Percentiles rank a stretch among this genome's conserved stretches.
Evolutionary conservation across 2,329 filamentous ascomycete genomes (phyloP).

Genomic region (Hypomyces rosellus): DNA sequence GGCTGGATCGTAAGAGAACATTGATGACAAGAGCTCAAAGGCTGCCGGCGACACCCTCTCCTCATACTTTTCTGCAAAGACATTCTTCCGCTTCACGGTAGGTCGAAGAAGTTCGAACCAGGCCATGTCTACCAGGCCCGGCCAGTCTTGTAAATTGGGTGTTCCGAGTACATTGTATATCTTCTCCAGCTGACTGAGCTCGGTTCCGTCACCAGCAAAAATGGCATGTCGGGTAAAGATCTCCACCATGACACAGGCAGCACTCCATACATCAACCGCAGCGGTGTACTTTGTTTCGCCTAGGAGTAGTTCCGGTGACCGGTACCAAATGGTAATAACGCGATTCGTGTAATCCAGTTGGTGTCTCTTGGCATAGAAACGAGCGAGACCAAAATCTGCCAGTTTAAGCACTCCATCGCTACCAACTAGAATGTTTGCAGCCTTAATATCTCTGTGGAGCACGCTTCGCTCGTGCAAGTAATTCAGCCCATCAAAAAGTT

Average conservation of each 20-base stretch:
- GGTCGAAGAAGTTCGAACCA: slow-evolving; percentile 94
- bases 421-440: slow-evolving; percentile 92
- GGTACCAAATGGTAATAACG: slow-evolving; percentile 98
- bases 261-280: slow-evolving; percentile 93
- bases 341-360: slow-evolving; percentile 96
- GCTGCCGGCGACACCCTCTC: slow-evolving; percentile 71
- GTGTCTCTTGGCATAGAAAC: slow-evolving; percentile 89
- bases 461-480: slow-evolving; percentile 93
- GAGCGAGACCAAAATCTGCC: slow-evolving; percentile 90
- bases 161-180: slow-evolving; percentile 93
- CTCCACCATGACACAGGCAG: slow-evolving; percentile 92
- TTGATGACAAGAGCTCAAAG: slow-evolving; percentile 72
- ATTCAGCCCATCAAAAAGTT: slow-evolving; percentile 88
- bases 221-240: slow-evolving; percentile 92
- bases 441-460: slow-evolving; percentile 95
- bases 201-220: slow-evolving; percentile 92
- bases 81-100: slow-evolving; percentile 61
- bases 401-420: slow-evolving; percentile 84
- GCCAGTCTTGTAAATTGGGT: slow-evolving; percentile 79
- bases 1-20: slow-evolving; percentile 85
- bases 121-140: slow-evolving; percentile 83
- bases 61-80: slow-evolving; percentile 78
- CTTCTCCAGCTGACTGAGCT: slow-evolving; percentile 92
- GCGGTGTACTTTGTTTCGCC: slow-evolving; percentile 88
- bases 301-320: slow-evolving; percentile 81